A percentile compares a stretch with the other conserved stretches of the same genome.
These are phyloP conservation scores for Aspergillus sp. DNA, from an alignment of 2,329 filamentous ascomycete species.

Conservation along the genomic window DNA sequence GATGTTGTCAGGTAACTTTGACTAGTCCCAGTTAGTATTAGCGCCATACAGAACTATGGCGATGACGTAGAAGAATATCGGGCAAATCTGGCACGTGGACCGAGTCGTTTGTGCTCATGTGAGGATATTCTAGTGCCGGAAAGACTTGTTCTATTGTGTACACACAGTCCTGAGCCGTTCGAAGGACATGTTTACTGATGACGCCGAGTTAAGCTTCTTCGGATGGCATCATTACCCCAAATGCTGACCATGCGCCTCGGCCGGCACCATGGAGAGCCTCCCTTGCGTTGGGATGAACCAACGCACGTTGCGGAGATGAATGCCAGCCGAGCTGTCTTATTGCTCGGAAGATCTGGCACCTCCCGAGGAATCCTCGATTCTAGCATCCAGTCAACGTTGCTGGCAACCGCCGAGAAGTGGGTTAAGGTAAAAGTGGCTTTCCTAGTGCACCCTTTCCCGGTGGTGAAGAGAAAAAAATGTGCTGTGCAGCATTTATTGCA, in stretches of 20 bases:
- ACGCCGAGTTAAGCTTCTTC: background rate
- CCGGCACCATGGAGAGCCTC: background rate
- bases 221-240: background rate
- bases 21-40: background rate
- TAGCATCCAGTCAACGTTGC: background rate
- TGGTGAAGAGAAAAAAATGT: too few species aligned
- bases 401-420: background rate
- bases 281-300: background rate
- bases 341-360: background rate
- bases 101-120: background rate
- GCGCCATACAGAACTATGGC: background rate
- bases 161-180: background rate
- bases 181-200: background rate
- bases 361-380: background rate
- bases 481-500: too few species aligned
- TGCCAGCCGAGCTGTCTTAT: background rate
- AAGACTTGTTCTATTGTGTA: too few species aligned
- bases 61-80: background rate
- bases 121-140: background rate
- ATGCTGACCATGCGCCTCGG: background rate
- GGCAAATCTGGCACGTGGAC: background rate
- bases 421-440: background rate
- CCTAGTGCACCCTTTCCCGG: background rate
- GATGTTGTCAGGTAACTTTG: background rate
- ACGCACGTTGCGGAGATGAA: background rate